Percentiles rank a stretch among this genome's conserved stretches.
phyloP scores from a whole-genome alignment of 2,329 filamentous ascomycete genomes.

The Lecanosticta acicola region DNA sequence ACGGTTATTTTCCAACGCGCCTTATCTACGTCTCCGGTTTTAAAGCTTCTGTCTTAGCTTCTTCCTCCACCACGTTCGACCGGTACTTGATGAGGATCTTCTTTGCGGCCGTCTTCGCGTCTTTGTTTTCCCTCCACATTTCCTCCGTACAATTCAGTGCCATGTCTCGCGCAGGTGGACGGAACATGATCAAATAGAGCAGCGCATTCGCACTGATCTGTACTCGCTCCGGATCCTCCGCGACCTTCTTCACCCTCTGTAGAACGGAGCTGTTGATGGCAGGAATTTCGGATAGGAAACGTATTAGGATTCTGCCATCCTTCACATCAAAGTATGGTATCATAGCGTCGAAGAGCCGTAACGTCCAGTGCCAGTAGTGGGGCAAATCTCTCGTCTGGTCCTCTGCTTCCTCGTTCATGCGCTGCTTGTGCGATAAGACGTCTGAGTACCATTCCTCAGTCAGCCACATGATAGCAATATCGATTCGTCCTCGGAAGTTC shows the following conservation, averaged over 20 bases:
- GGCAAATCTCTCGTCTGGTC: slow-evolving; percentile 18
- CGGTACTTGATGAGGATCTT: slow-evolving; percentile 54
- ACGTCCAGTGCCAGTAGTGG: slow-evolving; percentile 25
- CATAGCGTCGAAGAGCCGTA: slow-evolving; percentile 72
- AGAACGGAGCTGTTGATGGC: slow-evolving; percentile 68
- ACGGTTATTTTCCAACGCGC: too few relatives aligned
- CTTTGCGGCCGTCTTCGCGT: slow-evolving; percentile 44
- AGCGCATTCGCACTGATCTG: slow-evolving; percentile 53
- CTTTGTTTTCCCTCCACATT: slow-evolving; percentile 50
- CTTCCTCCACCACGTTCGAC: slow-evolving; percentile 41
- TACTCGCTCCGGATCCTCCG: slow-evolving; percentile 59
- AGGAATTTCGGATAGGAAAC: slow-evolving; percentile 88
- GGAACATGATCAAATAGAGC: slow-evolving; percentile 54
- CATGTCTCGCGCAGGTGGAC: slow-evolving; percentile 54
- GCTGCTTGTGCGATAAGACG: slow-evolving; percentile 48
- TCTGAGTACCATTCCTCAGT: slow-evolving; percentile 99
- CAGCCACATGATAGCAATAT: slow-evolving; percentile 86
- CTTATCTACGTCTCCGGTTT: too few relatives aligned
- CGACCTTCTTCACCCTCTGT: slow-evolving; percentile 60
- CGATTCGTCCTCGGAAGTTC: slow-evolving; percentile 84
- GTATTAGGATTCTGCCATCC: slow-evolving; percentile 75
- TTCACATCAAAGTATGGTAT: slow-evolving; percentile 84
- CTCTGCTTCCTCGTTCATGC: slow-evolving; percentile 10
- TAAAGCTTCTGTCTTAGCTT: slow-evolving; percentile 14
- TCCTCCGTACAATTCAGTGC: slow-evolving; percentile 55